Evolutionary conservation across 2,329 filamentous ascomycete species (phyloP).

Genomic region (Cladorrhinum sp.): DNA sequence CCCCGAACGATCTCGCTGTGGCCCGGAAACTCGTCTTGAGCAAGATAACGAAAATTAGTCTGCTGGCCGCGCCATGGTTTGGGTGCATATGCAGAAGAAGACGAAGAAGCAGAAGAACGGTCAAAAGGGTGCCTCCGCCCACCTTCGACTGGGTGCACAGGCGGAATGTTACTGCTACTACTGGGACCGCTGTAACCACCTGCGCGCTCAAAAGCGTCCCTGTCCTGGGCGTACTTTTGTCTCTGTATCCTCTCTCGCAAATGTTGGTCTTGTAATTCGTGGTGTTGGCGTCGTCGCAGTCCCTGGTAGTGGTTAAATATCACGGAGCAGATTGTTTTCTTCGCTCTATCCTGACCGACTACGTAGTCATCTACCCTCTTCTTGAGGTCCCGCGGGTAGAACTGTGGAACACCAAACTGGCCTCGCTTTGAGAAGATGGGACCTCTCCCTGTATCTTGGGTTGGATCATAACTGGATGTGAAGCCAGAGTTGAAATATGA

Average conservation of each 20-base stretch:
- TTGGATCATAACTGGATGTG: conserved; percentile 57
- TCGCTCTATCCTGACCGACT: conserved; percentile 89
- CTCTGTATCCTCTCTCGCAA: conserved; percentile 63
- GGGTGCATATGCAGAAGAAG: conserved; percentile 27
- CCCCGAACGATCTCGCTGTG: conserved; percentile 48
- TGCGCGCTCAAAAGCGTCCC: conserved; percentile 46
- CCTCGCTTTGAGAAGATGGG: conserved; percentile 56
- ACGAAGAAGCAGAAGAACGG: conserved; percentile 15
- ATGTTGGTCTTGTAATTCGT: conserved; percentile 64
- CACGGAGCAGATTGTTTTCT: conserved; percentile 88
- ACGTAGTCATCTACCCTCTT: conserved; percentile 93
- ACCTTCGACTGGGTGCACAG: conserved; percentile 78
- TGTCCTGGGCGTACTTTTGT: conserved; percentile 68
- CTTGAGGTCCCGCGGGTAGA: conserved; percentile 71
- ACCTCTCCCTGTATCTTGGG: conserved; percentile 50
- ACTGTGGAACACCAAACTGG: conserved; percentile 58
- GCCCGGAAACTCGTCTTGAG: conserved; percentile 54
- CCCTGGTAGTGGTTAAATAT: conserved; percentile 97
- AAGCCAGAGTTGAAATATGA: conserved; percentile 56
- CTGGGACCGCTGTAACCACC: conserved; percentile 33
- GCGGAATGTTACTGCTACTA: conserved; percentile 11
- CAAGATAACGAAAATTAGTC: conserved; percentile 34
- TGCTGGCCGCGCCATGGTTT: conserved; percentile 17
- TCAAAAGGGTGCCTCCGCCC: conserved; percentile 32
- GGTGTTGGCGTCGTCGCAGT: conserved; percentile 72